Base-by-base conservation (phyloP, 768 basidiomycete species). In the Ephemerocybe angulata region DNA sequence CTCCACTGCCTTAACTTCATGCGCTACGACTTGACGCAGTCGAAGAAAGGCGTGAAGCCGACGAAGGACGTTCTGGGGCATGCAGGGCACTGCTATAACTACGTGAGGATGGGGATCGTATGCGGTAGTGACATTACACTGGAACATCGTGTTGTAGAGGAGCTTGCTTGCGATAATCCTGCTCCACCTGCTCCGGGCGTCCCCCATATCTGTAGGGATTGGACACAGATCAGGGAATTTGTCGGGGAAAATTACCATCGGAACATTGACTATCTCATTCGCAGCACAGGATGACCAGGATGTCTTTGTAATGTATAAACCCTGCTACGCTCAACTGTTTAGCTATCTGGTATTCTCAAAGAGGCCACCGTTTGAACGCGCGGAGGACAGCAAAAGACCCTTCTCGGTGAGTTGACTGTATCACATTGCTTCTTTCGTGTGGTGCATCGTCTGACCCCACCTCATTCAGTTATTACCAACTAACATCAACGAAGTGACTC, bases 1-100 rank as follows among this genome's bases (percentile, higher is more conserved):
- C 44, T 60, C 3, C 59, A 60, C 33, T 60, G 59, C 33, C 53
- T 60, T 7, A 57, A 60, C 30, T 47, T 53, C 22, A 54, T 60
- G 38, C 59, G 59, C 12, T 57, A 60, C 40, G 56, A 57, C 30
- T 54, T 60, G 10, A 55, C 56, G 4, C 56, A 57, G 24, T 53
- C 56, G 13, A 57, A 53, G 21, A 53, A 53, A 15, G 56, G 56
- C 35, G 53, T 53, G 40, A 22, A 33, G 3, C 46, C 56, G 4
- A 57, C 56, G 10, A 10, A n/a, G 22, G 38, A 33, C 17, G 56
- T 53, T 3, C 31, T 57, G 7, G 56, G 56, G 3, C 56, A 57
- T 33, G 56, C 56, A 24, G 43, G 53, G 25, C 56, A 57, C 33
- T 57, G 56, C 22, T 57, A 57, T 21, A 57, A 57, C 46, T 57